phyloP scores from a whole-genome alignment of 306 rosid genomes.

The Phaseolus lunatus region DNA sequence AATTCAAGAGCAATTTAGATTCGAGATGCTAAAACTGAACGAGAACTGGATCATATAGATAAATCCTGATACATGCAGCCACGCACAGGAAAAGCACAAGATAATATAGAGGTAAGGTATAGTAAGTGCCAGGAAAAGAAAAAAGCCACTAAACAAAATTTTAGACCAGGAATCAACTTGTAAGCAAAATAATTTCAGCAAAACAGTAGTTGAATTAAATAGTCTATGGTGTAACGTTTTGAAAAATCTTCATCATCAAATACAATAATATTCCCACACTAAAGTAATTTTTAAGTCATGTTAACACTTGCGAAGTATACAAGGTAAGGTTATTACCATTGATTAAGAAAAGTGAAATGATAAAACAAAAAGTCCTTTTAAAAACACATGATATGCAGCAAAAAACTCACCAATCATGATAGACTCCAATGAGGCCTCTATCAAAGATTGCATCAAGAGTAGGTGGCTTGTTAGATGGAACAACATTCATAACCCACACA shows the following conservation, averaged over 20 bases:
- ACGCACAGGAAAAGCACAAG: neutral
- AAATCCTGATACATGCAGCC: neutral
- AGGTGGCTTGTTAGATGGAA: conserved; percentile 75
- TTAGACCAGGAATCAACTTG: conserved; percentile 17
- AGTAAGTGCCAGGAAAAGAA: conserved; percentile 2
- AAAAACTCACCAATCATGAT: conserved; percentile 89
- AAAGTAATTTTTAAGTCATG: conserved; percentile 2
- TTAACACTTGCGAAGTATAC: conserved; percentile 9
- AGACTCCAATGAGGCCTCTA: conserved; percentile 91
- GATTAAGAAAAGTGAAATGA: conserved; percentile 10
- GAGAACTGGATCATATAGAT: neutral
- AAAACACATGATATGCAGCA: neutral
- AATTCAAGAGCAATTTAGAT: neutral
- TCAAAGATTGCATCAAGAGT: conserved; percentile 84
- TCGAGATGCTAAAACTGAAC: conserved; percentile 9
- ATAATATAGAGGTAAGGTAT: neutral
- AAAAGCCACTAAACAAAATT: conserved; percentile 9
- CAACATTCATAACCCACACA: conserved; percentile 97
- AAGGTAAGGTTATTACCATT: conserved; percentile 8
- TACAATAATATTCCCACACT: neutral
- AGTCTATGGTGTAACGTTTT: neutral
- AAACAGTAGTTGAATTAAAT: neutral
- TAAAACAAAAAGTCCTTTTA: neutral
- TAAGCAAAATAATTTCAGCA: conserved; percentile 21
- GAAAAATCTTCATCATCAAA: neutral